A percentile compares a stretch with the other conserved stretches of the same genome.
Evolutionary conservation across 2,329 filamentous ascomycete species (phyloP).

Genomic region (Acrodontium crateriforme): DNA sequence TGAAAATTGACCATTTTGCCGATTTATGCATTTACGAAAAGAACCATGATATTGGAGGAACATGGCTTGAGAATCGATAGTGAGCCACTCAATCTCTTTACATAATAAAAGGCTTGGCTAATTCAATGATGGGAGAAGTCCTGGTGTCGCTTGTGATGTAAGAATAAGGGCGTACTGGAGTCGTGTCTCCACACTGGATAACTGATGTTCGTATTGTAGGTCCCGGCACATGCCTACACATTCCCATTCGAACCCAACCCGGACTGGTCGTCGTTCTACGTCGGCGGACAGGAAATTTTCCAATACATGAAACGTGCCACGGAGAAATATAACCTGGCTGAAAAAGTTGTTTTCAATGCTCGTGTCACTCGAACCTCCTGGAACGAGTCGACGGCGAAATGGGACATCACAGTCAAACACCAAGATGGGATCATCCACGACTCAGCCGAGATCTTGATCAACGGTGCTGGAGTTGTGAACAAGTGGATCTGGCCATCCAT

Average conservation of each 20-base stretch:
- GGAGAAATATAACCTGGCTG: slow-evolving; percentile 26
- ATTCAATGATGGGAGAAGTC: too few species aligned
- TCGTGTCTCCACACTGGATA: too few species aligned
- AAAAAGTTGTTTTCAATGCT: slow-evolving; percentile 25
- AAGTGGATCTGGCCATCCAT: slow-evolving; percentile 24
- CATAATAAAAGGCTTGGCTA: too few species aligned
- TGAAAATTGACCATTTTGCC: too few species aligned
- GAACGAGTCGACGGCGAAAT: slow-evolving; percentile 24
- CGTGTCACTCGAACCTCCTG: slow-evolving; percentile 26
- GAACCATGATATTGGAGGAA: slow-evolving; percentile 27
- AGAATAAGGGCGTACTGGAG: too few species aligned
- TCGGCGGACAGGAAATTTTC: slow-evolving; percentile 27
- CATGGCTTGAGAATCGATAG: too few species aligned
- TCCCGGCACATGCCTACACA: slow-evolving; percentile 22
- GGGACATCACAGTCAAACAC: slow-evolving; percentile 23
- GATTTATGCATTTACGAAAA: slow-evolving; percentile 32
- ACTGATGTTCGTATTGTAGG: too few species aligned
- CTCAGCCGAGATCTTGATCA: slow-evolving; percentile 25
- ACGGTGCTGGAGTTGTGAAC: slow-evolving; percentile 11
- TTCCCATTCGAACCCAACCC: slow-evolving; percentile 24
- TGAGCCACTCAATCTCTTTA: too few species aligned
- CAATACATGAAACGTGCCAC: slow-evolving; percentile 28
- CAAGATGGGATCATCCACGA: slow-evolving; percentile 15
- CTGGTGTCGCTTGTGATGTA: too few species aligned
- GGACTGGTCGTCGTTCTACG: slow-evolving; percentile 23